These are phyloP conservation scores for Infundibulicybe gibba DNA, from an alignment of 768 basidiomycete genomes.

Conservation along the genomic window DNA sequence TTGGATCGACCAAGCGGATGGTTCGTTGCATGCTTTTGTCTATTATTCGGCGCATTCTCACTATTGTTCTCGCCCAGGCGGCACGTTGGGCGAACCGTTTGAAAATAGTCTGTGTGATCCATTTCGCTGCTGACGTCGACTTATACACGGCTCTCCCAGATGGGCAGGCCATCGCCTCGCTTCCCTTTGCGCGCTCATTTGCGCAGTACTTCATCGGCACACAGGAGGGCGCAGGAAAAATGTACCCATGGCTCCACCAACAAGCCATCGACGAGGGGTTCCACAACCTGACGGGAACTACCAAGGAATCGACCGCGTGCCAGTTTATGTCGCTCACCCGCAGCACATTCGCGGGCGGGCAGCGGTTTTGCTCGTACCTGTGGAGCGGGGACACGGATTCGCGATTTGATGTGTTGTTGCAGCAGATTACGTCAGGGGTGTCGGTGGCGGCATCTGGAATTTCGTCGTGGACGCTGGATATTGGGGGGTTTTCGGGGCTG, in stretches of 20 bases:
- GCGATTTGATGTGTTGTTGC: constrained; percentile 27
- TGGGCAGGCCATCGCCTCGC: constrained; percentile 23
- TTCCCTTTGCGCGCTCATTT: constrained; percentile 29
- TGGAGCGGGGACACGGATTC: constrained; percentile 34
- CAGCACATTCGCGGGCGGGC: constrained; percentile 32
- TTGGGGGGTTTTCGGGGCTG: constrained; percentile 30
- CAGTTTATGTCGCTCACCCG: constrained; percentile 30
- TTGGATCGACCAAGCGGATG: constrained; percentile 36
- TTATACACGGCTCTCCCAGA: constrained; percentile 12
- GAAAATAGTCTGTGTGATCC: constrained; percentile 22
- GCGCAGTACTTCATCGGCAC: constrained; percentile 32
- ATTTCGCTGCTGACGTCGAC: not conserved
- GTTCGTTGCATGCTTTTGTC: constrained; percentile 6
- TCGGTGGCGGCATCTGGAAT: constrained; percentile 31
- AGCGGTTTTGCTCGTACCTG: constrained; percentile 32
- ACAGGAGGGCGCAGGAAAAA: constrained; percentile 30
- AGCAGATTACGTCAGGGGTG: constrained; percentile 30
- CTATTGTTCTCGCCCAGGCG: constrained; percentile 14
- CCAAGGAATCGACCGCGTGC: constrained; percentile 17
- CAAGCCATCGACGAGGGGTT: constrained; percentile 32
- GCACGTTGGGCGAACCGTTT: constrained; percentile 29
- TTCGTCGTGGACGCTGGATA: constrained; percentile 32
- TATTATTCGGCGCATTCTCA: not conserved
- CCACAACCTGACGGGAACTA: constrained; percentile 23
- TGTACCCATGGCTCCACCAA: constrained; percentile 35